Evolutionary conservation across 805 yeast genomes (phyloP).

Genomic region (Saccharomyces eubayanus): DNA sequence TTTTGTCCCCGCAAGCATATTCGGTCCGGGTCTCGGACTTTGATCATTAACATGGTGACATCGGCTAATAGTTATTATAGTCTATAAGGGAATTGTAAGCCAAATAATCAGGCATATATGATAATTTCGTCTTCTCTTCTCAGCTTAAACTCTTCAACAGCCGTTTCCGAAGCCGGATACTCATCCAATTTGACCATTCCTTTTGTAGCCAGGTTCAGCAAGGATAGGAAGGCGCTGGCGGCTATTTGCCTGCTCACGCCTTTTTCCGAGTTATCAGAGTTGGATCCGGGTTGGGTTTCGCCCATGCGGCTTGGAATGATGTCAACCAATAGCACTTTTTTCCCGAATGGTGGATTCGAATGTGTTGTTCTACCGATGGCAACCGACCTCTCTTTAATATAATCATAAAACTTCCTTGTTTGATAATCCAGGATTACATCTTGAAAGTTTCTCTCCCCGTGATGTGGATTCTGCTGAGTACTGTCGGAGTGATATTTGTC

Average conservation of each 20-base stretch:
- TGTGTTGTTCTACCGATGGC: slow-evolving; percentile 15
- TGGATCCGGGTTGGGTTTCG: slow-evolving; percentile 2
- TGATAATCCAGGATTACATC: slow-evolving; percentile 17
- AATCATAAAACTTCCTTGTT: slow-evolving; percentile 24
- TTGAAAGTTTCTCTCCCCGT: background rate
- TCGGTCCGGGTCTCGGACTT: background rate
- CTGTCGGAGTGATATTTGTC: slow-evolving; percentile 1
- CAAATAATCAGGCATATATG: background rate
- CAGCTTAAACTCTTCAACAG: background rate
- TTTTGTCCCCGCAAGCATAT: background rate
- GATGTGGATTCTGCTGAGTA: background rate
- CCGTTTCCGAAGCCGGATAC: background rate
- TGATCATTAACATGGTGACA: background rate
- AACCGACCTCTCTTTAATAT: slow-evolving; percentile 19
- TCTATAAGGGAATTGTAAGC: background rate
- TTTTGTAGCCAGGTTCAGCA: slow-evolving; percentile 24
- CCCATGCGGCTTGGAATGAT: slow-evolving; percentile 23
- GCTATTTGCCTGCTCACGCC: slow-evolving; percentile 15
- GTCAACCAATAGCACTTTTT: slow-evolving; percentile 21
- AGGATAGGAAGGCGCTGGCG: slow-evolving; percentile 26
- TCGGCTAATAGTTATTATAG: background rate
- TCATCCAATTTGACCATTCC: slow-evolving; percentile 9
- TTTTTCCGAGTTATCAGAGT: background rate
- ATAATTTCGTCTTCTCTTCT: background rate
- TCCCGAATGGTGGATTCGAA: slow-evolving; percentile 12